Conservation (phyloP, 257 asterid genomes). For the Capsicum rhomboideum region DNA sequence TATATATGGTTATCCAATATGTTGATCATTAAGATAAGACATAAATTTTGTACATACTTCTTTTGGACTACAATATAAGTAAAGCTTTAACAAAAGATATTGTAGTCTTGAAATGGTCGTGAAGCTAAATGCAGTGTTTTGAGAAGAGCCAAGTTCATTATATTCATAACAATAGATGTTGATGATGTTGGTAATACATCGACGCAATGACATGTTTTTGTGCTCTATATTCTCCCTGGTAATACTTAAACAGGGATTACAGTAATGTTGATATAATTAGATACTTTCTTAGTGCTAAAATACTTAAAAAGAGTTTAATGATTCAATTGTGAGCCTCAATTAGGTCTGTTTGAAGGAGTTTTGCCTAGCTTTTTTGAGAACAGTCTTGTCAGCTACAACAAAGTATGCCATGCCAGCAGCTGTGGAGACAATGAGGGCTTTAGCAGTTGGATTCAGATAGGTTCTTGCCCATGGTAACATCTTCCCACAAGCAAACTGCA, state of each 20-base stretch:
- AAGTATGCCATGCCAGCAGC: constrained; percentile 80
- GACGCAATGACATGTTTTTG: background rate
- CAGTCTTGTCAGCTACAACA: constrained; percentile 88
- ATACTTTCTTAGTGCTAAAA: background rate
- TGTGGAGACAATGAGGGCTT: constrained; percentile 76
- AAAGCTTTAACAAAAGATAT: background rate
- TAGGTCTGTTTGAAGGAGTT: constrained; percentile 46
- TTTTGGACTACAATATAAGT: background rate
- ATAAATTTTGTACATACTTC: background rate
- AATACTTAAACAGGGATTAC: background rate
- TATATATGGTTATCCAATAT: background rate
- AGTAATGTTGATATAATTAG: background rate
- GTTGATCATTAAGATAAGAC: background rate
- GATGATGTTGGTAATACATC: background rate
- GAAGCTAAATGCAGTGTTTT: too few species aligned
- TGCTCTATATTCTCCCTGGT: too few species aligned
- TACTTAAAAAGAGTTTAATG: background rate
- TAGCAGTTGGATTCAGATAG: constrained; percentile 75
- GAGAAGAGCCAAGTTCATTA: background rate
- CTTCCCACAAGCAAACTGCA: constrained; percentile 69
- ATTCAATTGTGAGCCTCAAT: background rate
- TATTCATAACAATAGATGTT: background rate
- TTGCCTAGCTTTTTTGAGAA: constrained; percentile 62
- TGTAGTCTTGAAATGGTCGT: background rate
- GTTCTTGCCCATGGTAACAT: constrained; percentile 87